These are phyloP conservation scores for Eucalyptus grandis DNA, from an alignment of 345 rosid genomes.

Conservation along the genomic window DNA sequence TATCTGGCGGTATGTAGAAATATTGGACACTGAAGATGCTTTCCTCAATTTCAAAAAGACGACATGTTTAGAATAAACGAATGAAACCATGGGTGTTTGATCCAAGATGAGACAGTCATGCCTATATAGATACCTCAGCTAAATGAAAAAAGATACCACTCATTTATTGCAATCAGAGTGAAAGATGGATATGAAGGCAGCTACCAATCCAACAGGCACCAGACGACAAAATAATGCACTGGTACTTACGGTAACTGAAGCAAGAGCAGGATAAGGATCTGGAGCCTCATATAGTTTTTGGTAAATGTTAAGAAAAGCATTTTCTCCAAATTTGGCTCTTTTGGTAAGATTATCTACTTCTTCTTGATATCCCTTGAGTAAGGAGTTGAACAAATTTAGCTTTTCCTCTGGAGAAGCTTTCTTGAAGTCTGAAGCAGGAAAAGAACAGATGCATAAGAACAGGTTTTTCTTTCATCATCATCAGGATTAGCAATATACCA, in stretches of 20 bases:
- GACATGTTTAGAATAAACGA: neutral
- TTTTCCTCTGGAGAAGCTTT: slow-evolving; percentile 89
- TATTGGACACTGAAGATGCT: neutral
- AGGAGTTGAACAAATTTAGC: slow-evolving; percentile 73
- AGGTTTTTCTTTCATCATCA: neutral
- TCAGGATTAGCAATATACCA: neutral
- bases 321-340: slow-evolving; percentile 97
- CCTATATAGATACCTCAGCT: neutral
- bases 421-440: slow-evolving; percentile 59
- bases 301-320: slow-evolving; percentile 92
- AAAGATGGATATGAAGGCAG: neutral
- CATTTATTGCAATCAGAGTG: neutral
- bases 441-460: neutral
- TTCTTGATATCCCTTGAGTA: slow-evolving; percentile 96
- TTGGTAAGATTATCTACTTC: slow-evolving; percentile 99
- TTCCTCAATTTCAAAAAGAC: neutral
- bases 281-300: slow-evolving; percentile 99
- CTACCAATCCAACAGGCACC: neutral
- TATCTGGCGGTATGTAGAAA: neutral
- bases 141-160: neutral
- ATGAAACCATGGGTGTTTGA: neutral
- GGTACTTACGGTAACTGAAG: slow-evolving; percentile 79
- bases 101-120: neutral
- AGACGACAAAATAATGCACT: neutral
- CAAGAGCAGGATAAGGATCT: slow-evolving; percentile 94